These are phyloP conservation scores for Phytophthora gonapodyides DNA, from an alignment of 352 stramenopile species.

Conservation along the genomic window DNA sequence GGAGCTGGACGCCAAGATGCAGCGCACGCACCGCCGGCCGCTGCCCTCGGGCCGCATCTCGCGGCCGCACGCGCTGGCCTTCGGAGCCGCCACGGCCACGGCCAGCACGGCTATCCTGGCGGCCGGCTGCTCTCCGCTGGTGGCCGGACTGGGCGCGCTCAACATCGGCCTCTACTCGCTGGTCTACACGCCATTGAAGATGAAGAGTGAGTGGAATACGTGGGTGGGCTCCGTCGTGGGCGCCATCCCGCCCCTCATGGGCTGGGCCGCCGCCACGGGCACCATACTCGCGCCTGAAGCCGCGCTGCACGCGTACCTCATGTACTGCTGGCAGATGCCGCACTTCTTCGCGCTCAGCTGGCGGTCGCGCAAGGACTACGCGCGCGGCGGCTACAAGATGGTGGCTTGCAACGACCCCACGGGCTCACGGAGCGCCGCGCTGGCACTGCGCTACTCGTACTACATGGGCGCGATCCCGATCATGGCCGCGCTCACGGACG, in stretches of 20 bases:
- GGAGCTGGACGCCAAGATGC: constrained; percentile 96
- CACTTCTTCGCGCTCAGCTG: constrained; percentile 99
- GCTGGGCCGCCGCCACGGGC: constrained; percentile 96
- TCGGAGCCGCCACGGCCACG: constrained; percentile 84
- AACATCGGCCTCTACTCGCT: constrained; percentile 99
- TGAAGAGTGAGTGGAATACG: constrained; percentile 96
- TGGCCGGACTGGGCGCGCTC: constrained; percentile 92
- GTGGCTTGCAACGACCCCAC: constrained; percentile 93
- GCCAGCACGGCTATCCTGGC: constrained; percentile 91
- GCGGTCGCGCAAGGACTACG: constrained; percentile 94
- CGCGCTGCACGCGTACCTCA: constrained; percentile 77
- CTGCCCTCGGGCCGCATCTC: constrained; percentile 91
- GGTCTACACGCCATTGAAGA: constrained; percentile 99
- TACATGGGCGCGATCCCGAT: constrained; percentile 96
- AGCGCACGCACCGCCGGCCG: constrained; percentile 94
- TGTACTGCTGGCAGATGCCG: constrained; percentile 99
- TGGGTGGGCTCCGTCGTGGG: constrained; percentile 99
- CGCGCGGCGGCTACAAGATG: constrained; percentile 95
- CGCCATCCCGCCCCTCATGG: constrained; percentile 98
- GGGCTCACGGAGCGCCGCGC: constrained; percentile 88
- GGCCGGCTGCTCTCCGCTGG: constrained; percentile 94
- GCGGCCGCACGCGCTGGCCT: constrained; percentile 77
- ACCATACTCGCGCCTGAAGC: constrained; percentile 71
- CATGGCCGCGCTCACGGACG: constrained; percentile 86
- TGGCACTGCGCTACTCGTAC: constrained; percentile 95